Percentiles rank a stretch among this genome's conserved stretches.
These are phyloP conservation scores for Isochrysis galbana DNA, from an alignment of 78 protist species.

Conservation along the genomic window DNA sequence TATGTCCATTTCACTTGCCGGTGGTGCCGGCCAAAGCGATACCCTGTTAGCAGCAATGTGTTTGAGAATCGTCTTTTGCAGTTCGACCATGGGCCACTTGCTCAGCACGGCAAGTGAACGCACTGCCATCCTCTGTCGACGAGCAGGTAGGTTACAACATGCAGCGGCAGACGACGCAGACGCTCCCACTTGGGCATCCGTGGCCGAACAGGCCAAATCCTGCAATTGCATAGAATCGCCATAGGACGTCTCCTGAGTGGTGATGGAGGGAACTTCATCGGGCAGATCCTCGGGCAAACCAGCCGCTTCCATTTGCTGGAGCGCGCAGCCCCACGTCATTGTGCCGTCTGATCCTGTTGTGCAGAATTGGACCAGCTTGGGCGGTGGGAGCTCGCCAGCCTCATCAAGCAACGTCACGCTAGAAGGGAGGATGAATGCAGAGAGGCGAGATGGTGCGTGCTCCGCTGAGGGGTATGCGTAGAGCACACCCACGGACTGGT, in stretches of 20 bases:
- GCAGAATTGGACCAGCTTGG: neutral
- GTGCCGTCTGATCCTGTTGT: neutral
- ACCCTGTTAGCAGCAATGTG: neutral
- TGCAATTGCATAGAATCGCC: no score
- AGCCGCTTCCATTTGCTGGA: neutral
- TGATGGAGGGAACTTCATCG: no score
- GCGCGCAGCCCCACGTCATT: neutral
- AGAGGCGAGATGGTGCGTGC: neutral
- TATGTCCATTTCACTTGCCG: no score
- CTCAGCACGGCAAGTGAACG: neutral
- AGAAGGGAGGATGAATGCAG: neutral
- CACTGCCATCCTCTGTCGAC: neutral
- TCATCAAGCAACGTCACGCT: neutral
- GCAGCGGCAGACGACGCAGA: neutral
- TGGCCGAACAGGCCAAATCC: no score
- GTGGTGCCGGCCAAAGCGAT: neutral
- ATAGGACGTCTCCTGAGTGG: no score
- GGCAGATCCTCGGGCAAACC: neutral
- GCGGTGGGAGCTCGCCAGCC: neutral
- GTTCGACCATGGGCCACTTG: neutral
- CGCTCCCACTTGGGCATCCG: neutral
- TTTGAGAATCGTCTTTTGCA: neutral
- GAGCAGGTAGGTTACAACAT: neutral
- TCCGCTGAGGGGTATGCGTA: neutral
- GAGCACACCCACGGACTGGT: neutral